Percentiles rank a stretch among this genome's conserved stretches.
Conservation (phyloP, 192 early-diverging fungal species). For the Gamsiella multidivaricata region DNA sequence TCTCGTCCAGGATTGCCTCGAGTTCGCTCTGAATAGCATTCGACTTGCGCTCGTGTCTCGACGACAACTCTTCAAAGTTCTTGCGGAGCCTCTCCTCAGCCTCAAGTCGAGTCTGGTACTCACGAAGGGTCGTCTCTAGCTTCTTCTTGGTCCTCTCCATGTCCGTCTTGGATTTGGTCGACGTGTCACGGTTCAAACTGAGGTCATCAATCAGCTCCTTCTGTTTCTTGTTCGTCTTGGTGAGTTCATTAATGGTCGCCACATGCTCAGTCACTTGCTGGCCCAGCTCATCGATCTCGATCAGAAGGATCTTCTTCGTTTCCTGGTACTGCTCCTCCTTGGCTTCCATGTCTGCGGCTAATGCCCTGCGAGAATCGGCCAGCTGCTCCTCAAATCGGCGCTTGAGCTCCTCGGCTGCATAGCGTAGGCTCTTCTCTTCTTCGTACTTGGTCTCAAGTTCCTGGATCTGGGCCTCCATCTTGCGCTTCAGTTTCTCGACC, state of each 20-base stretch:
- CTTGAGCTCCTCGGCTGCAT: slow-evolving; percentile 75
- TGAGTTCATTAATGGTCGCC: slow-evolving; percentile 56
- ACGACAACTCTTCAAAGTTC: slow-evolving; percentile 43
- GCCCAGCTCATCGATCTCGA: slow-evolving; percentile 68
- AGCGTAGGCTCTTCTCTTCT: slow-evolving; percentile 66
- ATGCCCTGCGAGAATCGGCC: slow-evolving; percentile 71
- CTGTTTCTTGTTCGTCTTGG: slow-evolving; percentile 63
- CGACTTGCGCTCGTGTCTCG: slow-evolving; percentile 48
- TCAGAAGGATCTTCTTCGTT: slow-evolving; percentile 69
- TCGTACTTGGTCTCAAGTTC: slow-evolving; percentile 73
- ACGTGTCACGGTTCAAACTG: slow-evolving; percentile 61
- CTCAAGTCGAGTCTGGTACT: slow-evolving; percentile 44
- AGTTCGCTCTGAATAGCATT: slow-evolving; percentile 47
- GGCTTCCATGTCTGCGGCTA: slow-evolving; percentile 67
- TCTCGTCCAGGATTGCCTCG: slow-evolving; percentile 64
- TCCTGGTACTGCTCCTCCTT: slow-evolving; percentile 84
- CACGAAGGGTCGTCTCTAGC: slow-evolving; percentile 32
- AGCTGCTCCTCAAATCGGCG: slow-evolving; percentile 74
- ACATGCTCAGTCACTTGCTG: slow-evolving; percentile 65
- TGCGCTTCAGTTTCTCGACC: slow-evolving; percentile 72
- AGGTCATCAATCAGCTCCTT: slow-evolving; percentile 69
- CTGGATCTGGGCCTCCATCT: slow-evolving; percentile 68
- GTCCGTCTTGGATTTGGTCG: slow-evolving; percentile 60
- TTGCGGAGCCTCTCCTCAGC: slow-evolving; percentile 35
- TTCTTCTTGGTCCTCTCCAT: slow-evolving; percentile 67